These are phyloP conservation scores for Candida parachauliodes DNA, from an alignment of 805 yeast genomes.

Conservation along the genomic window DNA sequence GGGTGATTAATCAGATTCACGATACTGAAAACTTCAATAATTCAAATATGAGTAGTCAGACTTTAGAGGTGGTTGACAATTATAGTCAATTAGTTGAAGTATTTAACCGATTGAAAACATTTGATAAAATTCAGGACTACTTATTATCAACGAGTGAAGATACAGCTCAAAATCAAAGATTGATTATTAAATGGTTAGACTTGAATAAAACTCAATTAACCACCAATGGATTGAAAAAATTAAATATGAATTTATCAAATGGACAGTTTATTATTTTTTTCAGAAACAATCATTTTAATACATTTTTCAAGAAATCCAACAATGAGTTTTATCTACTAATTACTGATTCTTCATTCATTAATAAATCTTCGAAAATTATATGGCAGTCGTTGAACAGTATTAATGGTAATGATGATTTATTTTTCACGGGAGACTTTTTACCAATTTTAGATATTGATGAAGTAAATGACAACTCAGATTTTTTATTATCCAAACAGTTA, in stretches of 20 bases:
- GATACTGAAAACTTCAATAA: slow-evolving; percentile 9
- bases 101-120: slow-evolving; percentile 24
- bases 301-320: slow-evolving; percentile 53
- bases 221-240: slow-evolving; percentile 50
- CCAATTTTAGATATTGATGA: slow-evolving; percentile 34
- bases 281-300: slow-evolving; percentile 85
- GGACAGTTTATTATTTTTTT: slow-evolving; percentile 70
- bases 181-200: slow-evolving; percentile 42
- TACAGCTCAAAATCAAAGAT: slow-evolving; percentile 12
- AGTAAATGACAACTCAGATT: slow-evolving; percentile 17
- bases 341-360: slow-evolving; percentile 65
- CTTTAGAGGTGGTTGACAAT: slow-evolving; percentile 7
- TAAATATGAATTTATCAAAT: slow-evolving; percentile 43
- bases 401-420: slow-evolving; percentile 66
- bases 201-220: slow-evolving; percentile 77
- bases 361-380: slow-evolving; percentile 46
- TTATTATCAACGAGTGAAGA: slow-evolving; percentile 29
- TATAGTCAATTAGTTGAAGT: slow-evolving; percentile 17
- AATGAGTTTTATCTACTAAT: slow-evolving; percentile 57
- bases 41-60: not conserved
- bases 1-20: slow-evolving; percentile 54
- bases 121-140: slow-evolving; percentile 58
- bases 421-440: slow-evolving; percentile 62
- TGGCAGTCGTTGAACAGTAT: slow-evolving; percentile 78
- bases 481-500: slow-evolving; percentile 39